Percentiles rank a stretch among this genome's conserved stretches.
Conservation (phyloP, 208 protist species). For the Wallacemonas rigidus region DNA sequence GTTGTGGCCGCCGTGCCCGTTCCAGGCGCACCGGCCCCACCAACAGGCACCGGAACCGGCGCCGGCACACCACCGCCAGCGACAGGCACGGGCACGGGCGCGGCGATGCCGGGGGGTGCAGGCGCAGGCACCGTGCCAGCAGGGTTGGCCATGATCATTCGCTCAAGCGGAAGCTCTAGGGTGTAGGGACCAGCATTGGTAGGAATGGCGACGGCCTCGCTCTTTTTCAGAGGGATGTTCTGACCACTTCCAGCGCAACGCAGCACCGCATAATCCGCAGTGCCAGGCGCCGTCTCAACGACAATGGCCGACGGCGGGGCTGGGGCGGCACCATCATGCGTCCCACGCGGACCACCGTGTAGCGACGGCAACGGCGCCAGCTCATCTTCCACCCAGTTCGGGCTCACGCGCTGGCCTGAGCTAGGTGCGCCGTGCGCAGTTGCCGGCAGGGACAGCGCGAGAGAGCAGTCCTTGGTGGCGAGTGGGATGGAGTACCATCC, state of each 20-base stretch:
- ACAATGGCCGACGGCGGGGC: slow-evolving; percentile 33
- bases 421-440: not conserved
- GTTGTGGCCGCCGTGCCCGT: not conserved
- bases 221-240: slow-evolving; percentile 39
- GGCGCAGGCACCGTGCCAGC: not conserved
- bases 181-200: slow-evolving; percentile 55
- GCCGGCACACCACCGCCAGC: not conserved
- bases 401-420: not conserved
- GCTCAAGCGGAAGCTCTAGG: slow-evolving; percentile 47
- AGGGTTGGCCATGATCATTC: not conserved
- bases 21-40: not conserved
- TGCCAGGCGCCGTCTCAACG: slow-evolving; percentile 45
- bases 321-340: not conserved
- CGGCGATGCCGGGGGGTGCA: not conserved
- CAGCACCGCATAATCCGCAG: slow-evolving; percentile 36
- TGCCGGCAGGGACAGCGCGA: slow-evolving; percentile 33
- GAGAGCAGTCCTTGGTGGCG: slow-evolving; percentile 53
- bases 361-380: not conserved
- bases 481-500: slow-evolving; percentile 76
- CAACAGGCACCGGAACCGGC: slow-evolving; percentile 7
- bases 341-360: not conserved
- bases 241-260: slow-evolving; percentile 56
- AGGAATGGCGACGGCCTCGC: slow-evolving; percentile 41
- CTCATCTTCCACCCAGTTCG: slow-evolving; percentile 2
- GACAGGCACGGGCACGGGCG: not conserved